A percentile compares a stretch with the other conserved stretches of the same genome.
phyloP scores from a whole-genome alignment of 768 basidiomycete species.

The Podaxis carcinomalis region DNA sequence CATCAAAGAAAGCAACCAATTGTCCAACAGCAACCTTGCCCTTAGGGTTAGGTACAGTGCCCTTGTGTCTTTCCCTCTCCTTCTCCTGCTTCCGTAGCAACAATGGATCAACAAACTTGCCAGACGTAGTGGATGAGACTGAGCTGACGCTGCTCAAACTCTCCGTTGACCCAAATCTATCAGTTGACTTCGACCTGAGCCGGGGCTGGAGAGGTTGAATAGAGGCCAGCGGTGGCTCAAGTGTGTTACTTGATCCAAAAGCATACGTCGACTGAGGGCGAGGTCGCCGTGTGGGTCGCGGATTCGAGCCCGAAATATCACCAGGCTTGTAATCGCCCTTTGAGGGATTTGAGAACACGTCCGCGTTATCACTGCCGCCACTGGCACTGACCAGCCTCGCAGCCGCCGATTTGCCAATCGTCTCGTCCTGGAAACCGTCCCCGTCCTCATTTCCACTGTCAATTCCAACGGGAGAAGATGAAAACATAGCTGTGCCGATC shows the following conservation, averaged over 20 bases:
- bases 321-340: constrained; percentile 10
- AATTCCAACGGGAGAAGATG: constrained; percentile 27
- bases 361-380: background rate
- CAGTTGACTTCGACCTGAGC: constrained; percentile 7
- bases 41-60: constrained; percentile 34
- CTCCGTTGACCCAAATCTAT: constrained; percentile 10
- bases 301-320: constrained; percentile 13
- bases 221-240: background rate
- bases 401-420: constrained; percentile 54
- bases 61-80: constrained; percentile 28
- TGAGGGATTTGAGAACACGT: constrained; percentile 16
- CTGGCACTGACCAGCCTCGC: constrained; percentile 21
- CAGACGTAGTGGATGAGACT: constrained; percentile 5
- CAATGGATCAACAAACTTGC: constrained; percentile 76
- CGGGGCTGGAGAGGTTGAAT: constrained; percentile 7
- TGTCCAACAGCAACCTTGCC: constrained; percentile 74
- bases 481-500: constrained; percentile 40
- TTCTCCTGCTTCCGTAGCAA: constrained; percentile 63
- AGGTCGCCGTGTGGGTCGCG: constrained; percentile 3
- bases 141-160: constrained; percentile 14
- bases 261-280: constrained; percentile 7
- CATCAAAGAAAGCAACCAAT: constrained; percentile 82
- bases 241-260: background rate
- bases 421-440: constrained; percentile 48
- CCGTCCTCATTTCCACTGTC: constrained; percentile 30